Conservation (phyloP, 2,329 filamentous ascomycete species). For the Beauveria bassiana region DNA sequence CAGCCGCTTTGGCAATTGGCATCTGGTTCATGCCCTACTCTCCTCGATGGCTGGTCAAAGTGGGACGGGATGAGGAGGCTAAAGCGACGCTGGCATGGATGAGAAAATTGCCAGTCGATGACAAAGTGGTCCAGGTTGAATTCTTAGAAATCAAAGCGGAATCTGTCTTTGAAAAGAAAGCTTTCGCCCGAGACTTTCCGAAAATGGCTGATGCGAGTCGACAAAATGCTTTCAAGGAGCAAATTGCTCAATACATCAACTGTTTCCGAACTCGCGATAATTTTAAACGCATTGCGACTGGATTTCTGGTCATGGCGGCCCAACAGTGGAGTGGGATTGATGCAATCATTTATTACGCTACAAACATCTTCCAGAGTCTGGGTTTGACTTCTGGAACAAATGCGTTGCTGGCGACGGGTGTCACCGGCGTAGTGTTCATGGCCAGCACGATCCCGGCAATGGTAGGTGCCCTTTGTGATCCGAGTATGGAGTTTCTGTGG, state of each 20-base stretch:
- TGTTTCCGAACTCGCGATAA: slow-evolving; percentile 35
- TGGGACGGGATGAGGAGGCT: slow-evolving; percentile 62
- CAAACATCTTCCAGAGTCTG: slow-evolving; percentile 56
- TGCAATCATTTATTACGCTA: slow-evolving; percentile 37
- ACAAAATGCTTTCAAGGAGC: slow-evolving; percentile 32
- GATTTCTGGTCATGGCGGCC: slow-evolving; percentile 55
- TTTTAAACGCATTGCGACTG: slow-evolving; percentile 57
- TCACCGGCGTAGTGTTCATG: slow-evolving; percentile 64
- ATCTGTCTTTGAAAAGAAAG: slow-evolving; percentile 66
- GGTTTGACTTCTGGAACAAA: slow-evolving; percentile 53
- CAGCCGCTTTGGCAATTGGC: slow-evolving; percentile 52
- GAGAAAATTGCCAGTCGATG: slow-evolving; percentile 50
- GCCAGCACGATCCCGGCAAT: slow-evolving; percentile 25
- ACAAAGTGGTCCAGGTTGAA: slow-evolving; percentile 65
- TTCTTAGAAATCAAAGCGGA: slow-evolving; percentile 80
- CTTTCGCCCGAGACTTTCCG: slow-evolving; percentile 51
- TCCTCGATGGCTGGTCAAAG: slow-evolving; percentile 68
- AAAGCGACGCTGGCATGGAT: slow-evolving; percentile 48
- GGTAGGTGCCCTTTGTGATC: slow-evolving; percentile 10
- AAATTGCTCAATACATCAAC: slow-evolving; percentile 39
- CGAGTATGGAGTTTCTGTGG: not conserved
- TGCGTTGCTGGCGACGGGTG: slow-evolving; percentile 59
- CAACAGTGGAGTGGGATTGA: slow-evolving; percentile 35
- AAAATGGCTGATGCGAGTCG: slow-evolving; percentile 32
- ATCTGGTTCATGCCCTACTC: slow-evolving; percentile 77